phyloP scores from a whole-genome alignment of 2,329 filamentous ascomycete genomes.

The Epichloe scottii region DNA sequence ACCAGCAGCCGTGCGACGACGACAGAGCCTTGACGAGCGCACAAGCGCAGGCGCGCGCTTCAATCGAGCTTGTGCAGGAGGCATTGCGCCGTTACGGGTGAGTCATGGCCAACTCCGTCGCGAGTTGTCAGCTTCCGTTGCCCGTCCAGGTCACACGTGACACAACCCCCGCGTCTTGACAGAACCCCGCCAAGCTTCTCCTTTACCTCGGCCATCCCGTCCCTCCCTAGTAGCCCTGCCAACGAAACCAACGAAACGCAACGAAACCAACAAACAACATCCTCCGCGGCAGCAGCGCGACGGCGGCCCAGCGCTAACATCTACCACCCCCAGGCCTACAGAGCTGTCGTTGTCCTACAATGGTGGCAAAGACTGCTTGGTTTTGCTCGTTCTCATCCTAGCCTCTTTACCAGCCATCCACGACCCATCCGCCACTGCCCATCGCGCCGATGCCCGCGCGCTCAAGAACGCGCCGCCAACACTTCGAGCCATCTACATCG shows the following conservation, averaged over 20 bases:
- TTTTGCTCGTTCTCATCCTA: slow-evolving; percentile 79
- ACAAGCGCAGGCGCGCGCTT: slow-evolving; percentile 61
- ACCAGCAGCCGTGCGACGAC: slow-evolving; percentile 37
- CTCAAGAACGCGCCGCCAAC: slow-evolving; percentile 23
- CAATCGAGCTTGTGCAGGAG: slow-evolving; percentile 61
- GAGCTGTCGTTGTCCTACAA: slow-evolving; percentile 90
- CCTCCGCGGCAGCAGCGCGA: too few relatives aligned
- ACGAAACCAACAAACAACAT: too few relatives aligned
- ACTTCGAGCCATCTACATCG: slow-evolving; percentile 79
- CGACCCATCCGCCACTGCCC: slow-evolving; percentile 12
- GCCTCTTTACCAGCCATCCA: slow-evolving; percentile 36
- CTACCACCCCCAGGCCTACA: slow-evolving; percentile 40
- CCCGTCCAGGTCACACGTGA: neutral
- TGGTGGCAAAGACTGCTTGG: slow-evolving; percentile 93
- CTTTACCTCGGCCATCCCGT: neutral
- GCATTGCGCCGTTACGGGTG: slow-evolving; percentile 67
- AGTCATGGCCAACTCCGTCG: slow-evolving; percentile 15
- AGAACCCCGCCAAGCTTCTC: neutral
- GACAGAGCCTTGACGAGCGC: slow-evolving; percentile 47
- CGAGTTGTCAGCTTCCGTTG: neutral
- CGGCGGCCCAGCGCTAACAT: neutral
- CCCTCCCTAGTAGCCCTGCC: too few relatives aligned
- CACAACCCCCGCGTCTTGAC: neutral
- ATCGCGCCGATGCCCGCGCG: slow-evolving; percentile 8
- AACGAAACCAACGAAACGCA: too few relatives aligned